Evolutionary conservation across 1,284 basidiomycete genomes (phyloP).

Genomic region (Xerocomus minutiporus): DNA sequence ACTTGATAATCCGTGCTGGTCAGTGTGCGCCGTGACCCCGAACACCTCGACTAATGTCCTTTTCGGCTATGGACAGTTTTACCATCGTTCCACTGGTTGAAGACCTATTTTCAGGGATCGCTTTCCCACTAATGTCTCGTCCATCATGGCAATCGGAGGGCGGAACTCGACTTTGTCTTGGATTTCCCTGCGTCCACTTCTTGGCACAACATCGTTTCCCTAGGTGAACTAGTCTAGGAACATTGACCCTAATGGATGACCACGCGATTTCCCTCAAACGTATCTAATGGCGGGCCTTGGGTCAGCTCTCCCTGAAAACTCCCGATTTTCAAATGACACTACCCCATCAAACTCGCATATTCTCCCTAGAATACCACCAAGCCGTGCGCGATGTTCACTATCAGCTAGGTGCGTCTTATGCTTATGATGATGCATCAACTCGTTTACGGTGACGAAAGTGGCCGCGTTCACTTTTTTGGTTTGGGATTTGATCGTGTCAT

Average conservation of each 20-base stretch:
- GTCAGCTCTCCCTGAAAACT: neutral
- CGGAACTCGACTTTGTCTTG: no score
- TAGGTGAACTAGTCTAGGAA: no score
- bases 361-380: slow-evolving; percentile 8
- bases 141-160: no score
- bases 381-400: slow-evolving; percentile 10
- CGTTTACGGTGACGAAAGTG: slow-evolving; percentile 6
- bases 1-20: neutral
- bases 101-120: no score
- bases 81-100: no score
- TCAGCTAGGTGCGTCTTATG: slow-evolving; percentile 10
- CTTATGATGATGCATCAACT: neutral
- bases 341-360: neutral
- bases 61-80: no score
- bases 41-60: neutral
- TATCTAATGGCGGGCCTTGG: no score
- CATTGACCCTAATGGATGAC: no score
- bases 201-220: no score
- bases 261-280: no score
- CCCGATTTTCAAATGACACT: slow-evolving; percentile 4
- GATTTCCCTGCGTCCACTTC: no score
- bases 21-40: slow-evolving; percentile 1
- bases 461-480: slow-evolving; percentile 14
- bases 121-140: no score
- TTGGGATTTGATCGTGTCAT: slow-evolving; percentile 20